These are phyloP conservation scores for Coemansia sp. DNA, from an alignment of 371 early-diverging fungal genomes.

Conservation along the genomic window DNA sequence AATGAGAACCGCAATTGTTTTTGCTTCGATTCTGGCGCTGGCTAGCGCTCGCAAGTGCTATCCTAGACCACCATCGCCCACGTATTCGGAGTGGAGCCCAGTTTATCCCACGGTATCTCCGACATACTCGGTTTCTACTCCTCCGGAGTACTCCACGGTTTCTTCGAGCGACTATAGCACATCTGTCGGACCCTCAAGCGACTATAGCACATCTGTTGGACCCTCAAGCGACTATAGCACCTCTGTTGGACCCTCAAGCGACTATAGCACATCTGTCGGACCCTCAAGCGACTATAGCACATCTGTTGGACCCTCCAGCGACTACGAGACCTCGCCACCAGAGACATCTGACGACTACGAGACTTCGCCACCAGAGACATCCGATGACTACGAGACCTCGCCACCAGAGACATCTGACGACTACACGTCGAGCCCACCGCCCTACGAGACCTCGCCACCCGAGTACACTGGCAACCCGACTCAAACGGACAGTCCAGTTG, in stretches of 20 bases:
- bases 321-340: neutral
- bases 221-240: neutral
- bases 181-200: neutral
- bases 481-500: neutral
- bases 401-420: neutral
- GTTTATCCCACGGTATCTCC: neutral
- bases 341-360: neutral
- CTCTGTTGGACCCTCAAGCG: neutral
- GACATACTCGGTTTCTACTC: neutral
- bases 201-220: neutral
- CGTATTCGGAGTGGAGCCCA: neutral
- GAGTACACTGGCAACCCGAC: neutral
- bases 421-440: conserved; percentile 13
- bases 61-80: conserved; percentile 25
- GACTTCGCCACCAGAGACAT: neutral
- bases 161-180: neutral
- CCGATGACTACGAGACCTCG: conserved; percentile 2
- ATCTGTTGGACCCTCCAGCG: neutral
- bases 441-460: conserved; percentile 9
- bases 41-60: conserved; percentile 32
- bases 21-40: conserved; percentile 15
- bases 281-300: neutral
- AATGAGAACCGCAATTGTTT: conserved; percentile 30
- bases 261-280: neutral
- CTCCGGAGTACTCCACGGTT: neutral